phyloP scores from a whole-genome alignment of 331 rosid species.

The Pyracantha coccinea region DNA sequence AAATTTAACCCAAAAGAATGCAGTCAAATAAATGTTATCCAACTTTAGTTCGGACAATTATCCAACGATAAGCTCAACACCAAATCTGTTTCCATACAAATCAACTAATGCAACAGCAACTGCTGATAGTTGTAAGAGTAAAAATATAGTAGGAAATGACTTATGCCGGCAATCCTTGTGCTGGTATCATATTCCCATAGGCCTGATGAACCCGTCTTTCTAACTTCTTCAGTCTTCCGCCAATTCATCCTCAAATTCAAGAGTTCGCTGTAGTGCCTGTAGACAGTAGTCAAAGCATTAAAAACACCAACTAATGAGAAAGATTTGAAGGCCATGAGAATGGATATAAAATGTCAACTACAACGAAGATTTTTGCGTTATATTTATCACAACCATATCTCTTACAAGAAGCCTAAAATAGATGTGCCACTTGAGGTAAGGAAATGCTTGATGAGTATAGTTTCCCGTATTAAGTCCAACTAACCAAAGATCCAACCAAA shows the following conservation, averaged over 20 bases:
- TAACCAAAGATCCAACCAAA: not conserved
- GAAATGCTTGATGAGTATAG: not conserved
- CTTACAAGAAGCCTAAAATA: not conserved
- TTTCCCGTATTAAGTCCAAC: not conserved
- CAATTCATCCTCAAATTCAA: conserved; percentile 96
- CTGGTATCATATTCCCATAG: too few relatives aligned
- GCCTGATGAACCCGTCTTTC: too few relatives aligned
- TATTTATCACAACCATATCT: not conserved
- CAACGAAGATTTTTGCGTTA: not conserved
- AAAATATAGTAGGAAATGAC: conserved; percentile 54
- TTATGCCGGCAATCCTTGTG: too few relatives aligned
- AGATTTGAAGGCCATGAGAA: conserved; percentile 1
- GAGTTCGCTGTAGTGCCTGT: conserved; percentile 92
- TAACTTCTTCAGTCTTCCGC: conserved; percentile 34
- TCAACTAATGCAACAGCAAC: conserved; percentile 62
- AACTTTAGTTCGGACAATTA: too few relatives aligned
- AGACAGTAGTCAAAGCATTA: conserved; percentile 17
- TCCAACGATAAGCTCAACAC: conserved; percentile 1
- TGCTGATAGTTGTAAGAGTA: conserved; percentile 53
- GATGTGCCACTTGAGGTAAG: not conserved
- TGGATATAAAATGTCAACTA: not conserved
- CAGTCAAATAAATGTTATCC: too few relatives aligned
- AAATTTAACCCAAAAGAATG: too few relatives aligned
- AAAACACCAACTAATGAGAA: conserved; percentile 19
- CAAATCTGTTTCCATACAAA: conserved; percentile 46